Conservation (phyloP, 257 asterid genomes). For the Vinca minor region DNA sequence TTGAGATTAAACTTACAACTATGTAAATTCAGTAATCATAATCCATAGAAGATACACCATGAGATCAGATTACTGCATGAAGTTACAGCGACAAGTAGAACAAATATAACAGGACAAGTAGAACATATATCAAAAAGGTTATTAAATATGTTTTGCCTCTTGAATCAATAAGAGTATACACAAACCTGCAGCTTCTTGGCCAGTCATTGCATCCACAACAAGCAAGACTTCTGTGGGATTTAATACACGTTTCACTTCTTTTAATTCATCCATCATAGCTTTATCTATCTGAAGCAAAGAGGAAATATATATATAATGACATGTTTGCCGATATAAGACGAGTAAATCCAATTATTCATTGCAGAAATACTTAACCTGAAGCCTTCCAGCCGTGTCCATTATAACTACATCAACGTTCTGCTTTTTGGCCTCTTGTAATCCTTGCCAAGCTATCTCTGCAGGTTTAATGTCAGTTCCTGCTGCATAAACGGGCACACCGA, state of each 20-base stretch:
- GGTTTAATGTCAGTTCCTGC: slow-evolving; percentile 84
- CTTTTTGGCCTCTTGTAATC: slow-evolving; percentile 75
- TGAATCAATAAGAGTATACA: slow-evolving; percentile 6
- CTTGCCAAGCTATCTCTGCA: slow-evolving; percentile 88
- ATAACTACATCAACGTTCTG: slow-evolving; percentile 83
- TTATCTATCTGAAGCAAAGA: slow-evolving; percentile 65
- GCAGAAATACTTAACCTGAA: slow-evolving; percentile 54
- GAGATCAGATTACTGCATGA: neutral
- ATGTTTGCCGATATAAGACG: slow-evolving; percentile 6
- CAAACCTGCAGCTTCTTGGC: slow-evolving; percentile 99
- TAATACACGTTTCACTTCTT: slow-evolving; percentile 71
- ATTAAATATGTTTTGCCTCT: neutral
- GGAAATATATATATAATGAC: neutral
- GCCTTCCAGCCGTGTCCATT: slow-evolving; percentile 99
- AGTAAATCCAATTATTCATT: slow-evolving; percentile 14
- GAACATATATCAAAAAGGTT: neutral
- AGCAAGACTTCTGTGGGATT: slow-evolving; percentile 93
- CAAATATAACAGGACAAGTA: neutral
- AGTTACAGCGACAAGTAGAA: neutral
- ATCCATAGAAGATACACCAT: neutral
- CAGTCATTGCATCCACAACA: slow-evolving; percentile 99
- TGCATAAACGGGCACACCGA: slow-evolving; percentile 87
- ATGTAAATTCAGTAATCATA: neutral
- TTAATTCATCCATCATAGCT: slow-evolving; percentile 92
- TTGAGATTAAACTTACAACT: neutral